Evolutionary conservation across 2,329 filamentous ascomycete genomes (phyloP).

Genomic region (Stachybotrys elegans): DNA sequence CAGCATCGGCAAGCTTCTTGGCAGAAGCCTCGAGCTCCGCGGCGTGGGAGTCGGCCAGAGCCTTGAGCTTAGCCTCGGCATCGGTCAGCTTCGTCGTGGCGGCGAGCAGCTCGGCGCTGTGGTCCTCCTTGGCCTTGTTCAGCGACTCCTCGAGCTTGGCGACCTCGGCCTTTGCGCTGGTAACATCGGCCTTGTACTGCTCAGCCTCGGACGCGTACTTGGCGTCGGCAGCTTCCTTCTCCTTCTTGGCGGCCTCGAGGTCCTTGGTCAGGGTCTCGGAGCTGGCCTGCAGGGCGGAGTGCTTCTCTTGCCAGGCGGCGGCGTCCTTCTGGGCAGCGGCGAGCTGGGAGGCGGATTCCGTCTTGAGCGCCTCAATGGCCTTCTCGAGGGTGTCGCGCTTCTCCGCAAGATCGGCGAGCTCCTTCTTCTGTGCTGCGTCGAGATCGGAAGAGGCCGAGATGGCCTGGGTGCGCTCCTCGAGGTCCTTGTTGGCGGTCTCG

Average conservation of each 20-base stretch:
- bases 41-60: conserved; percentile 11
- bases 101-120: conserved; percentile 13
- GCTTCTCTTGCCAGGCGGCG: conserved; percentile 21
- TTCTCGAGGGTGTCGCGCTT: conserved; percentile 25
- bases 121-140: conserved; percentile 19
- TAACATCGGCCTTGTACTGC: conserved; percentile 4
- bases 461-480: conserved; percentile 22
- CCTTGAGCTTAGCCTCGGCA: conserved; percentile 15
- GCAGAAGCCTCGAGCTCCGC: conserved; percentile 6
- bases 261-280: conserved; percentile 20
- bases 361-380: conserved; percentile 21
- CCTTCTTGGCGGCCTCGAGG: conserved; percentile 15
- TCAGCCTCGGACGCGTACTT: conserved; percentile 14
- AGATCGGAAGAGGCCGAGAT: conserved; percentile 19
- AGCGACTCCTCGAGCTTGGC: conserved; percentile 17
- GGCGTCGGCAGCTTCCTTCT: conserved; percentile 13
- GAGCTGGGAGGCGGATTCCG: conserved; percentile 25
- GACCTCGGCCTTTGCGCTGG: conserved; percentile 17
- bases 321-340: conserved; percentile 23
- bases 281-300: conserved; percentile 14
- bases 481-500: conserved; percentile 18
- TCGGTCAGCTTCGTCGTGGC: conserved; percentile 5
- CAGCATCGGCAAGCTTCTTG: conserved; percentile 8
- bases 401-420: conserved; percentile 24
- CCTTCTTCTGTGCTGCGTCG: conserved; percentile 24